These are phyloP conservation scores for Aegle marmelos DNA, from an alignment of 345 rosid species.

Conservation along the genomic window DNA sequence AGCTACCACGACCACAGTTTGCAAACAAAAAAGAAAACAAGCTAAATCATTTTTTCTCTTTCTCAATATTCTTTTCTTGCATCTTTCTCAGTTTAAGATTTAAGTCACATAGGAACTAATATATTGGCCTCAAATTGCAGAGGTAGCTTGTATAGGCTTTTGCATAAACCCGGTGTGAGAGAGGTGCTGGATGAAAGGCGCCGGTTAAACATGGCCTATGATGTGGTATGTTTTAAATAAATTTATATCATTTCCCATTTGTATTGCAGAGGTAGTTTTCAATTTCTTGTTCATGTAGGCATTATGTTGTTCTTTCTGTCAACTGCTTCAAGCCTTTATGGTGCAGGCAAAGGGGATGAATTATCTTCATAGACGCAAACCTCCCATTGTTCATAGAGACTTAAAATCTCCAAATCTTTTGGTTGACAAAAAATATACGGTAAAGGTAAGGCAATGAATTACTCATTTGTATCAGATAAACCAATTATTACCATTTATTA, in stretches of 20 bases:
- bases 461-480: not conserved
- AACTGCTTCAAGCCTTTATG: conserved; percentile 12
- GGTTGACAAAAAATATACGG: conserved; percentile 97
- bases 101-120: conserved; percentile 17
- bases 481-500: not conserved
- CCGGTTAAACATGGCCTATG: conserved; percentile 91
- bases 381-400: conserved; percentile 98
- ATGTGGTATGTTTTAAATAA: conserved; percentile 66
- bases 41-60: not conserved
- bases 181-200: conserved; percentile 92
- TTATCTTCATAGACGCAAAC: conserved; percentile 91
- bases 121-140: conserved; percentile 45
- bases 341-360: conserved; percentile 98
- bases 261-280: not conserved
- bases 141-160: conserved; percentile 93
- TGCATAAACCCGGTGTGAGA: conserved; percentile 83
- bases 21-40: not conserved
- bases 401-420: conserved; percentile 95
- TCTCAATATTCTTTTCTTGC: not conserved
- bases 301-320: conserved; percentile 1
- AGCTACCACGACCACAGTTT: not conserved
- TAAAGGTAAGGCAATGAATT: conserved; percentile 52
- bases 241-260: not conserved
- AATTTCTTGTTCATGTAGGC: not conserved
- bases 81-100: not conserved